phyloP scores from a whole-genome alignment of 1,284 basidiomycete species.

The Waitea zeae region DNA sequence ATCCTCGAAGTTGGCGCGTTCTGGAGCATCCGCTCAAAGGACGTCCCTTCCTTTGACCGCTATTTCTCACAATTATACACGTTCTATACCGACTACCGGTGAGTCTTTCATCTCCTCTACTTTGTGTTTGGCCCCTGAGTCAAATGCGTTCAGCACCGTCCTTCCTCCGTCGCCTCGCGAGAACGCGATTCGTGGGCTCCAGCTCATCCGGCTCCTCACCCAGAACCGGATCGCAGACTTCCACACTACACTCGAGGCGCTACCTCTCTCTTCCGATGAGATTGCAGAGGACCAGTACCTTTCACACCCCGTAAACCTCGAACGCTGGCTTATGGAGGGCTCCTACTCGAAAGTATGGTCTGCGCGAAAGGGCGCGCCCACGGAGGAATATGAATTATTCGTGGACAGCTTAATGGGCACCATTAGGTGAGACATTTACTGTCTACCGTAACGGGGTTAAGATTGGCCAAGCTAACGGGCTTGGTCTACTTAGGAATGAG shows the following conservation, averaged over 20 bases:
- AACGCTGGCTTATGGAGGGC: conserved; percentile 98
- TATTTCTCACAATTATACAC: conserved; percentile 88
- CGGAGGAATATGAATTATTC: conserved; percentile 82
- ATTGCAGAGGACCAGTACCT: conserved; percentile 69
- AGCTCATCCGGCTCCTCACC: conserved; percentile 86
- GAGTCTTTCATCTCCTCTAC: conserved; percentile 7
- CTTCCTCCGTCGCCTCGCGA: conserved; percentile 77
- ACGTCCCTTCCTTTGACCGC: conserved; percentile 86
- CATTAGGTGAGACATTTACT: conserved; percentile 42
- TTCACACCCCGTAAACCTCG: conserved; percentile 76
- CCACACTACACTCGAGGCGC: conserved; percentile 97
- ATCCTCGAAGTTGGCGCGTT: conserved; percentile 94
- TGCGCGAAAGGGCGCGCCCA: conserved; percentile 75
- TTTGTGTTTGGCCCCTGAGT: conserved; percentile 1
- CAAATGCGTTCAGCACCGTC: conserved; percentile 26
- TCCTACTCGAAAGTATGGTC: conserved; percentile 98
- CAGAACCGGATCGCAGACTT: conserved; percentile 97
- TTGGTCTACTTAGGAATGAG: conserved; percentile 45
- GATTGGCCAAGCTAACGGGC: background rate
- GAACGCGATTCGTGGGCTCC: conserved; percentile 80
- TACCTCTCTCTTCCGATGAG: conserved; percentile 63
- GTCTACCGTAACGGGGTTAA: background rate
- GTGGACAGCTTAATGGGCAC: conserved; percentile 87
- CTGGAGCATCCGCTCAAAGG: conserved; percentile 76
- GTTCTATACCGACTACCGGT: conserved; percentile 86